Conservation (phyloP, 495 filamentous ascomycete genomes). For the Hypoxylon crocopeplum region DNA sequence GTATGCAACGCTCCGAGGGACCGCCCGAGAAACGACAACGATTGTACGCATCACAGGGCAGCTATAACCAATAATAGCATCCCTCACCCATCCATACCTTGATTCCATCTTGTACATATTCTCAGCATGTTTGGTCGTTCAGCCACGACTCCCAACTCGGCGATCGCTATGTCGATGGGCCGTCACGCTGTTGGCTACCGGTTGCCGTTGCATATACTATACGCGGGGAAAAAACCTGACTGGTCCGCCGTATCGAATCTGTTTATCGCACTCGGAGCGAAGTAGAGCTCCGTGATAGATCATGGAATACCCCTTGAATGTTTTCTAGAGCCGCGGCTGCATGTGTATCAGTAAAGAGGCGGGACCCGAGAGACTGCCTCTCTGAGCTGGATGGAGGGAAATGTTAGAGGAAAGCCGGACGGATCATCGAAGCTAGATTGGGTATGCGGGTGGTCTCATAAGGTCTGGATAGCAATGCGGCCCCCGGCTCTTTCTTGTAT, state of each 20-base stretch:
- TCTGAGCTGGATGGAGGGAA: background rate
- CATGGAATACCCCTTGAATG: conserved; percentile 36
- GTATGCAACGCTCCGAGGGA: conserved; percentile 39
- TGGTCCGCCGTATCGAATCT: conserved; percentile 10
- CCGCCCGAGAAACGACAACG: conserved; percentile 47
- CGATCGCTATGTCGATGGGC: conserved; percentile 14
- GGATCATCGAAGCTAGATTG: conserved; percentile 14
- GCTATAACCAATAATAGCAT: conserved; percentile 39
- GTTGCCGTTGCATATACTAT: conserved; percentile 14
- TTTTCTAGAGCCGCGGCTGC: conserved; percentile 24
- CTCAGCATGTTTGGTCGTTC: conserved; percentile 21
- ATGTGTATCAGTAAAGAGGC: conserved; percentile 27
- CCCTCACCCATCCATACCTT: conserved; percentile 4
- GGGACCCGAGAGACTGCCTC: background rate
- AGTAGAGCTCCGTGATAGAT: conserved; percentile 31
- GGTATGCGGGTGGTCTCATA: conserved; percentile 7
- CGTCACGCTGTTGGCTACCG: conserved; percentile 5
- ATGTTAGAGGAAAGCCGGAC: background rate
- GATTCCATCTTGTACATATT: conserved; percentile 40
- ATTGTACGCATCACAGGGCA: conserved; percentile 47
- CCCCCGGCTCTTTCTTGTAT: conserved; percentile 24
- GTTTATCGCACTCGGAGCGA: conserved; percentile 20
- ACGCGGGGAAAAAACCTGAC: conserved; percentile 1
- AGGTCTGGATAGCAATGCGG: conserved; percentile 11
- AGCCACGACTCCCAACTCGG: conserved; percentile 9